Conservation (phyloP, 1,284 basidiomycete species). For the Schizophyllum amplum region DNA sequence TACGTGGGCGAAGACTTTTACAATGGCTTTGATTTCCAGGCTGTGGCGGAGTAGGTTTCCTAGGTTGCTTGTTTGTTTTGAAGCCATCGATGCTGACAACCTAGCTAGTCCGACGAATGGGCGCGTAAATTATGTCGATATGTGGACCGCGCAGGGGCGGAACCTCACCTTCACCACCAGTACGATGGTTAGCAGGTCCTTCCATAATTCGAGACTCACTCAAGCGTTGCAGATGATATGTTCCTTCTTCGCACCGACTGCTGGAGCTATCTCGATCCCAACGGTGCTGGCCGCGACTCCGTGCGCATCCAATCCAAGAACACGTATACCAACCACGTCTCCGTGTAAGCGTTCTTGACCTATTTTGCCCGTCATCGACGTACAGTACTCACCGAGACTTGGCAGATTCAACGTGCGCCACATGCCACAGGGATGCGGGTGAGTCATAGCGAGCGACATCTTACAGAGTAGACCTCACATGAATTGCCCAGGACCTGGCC, state of each 20-base stretch:
- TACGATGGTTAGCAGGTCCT: not conserved
- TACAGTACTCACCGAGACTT: not conserved
- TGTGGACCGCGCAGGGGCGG: conserved; percentile 24
- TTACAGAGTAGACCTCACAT: not conserved
- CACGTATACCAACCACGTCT: conserved; percentile 43
- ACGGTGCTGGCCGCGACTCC: conserved; percentile 48
- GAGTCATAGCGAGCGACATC: not conserved
- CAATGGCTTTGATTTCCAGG: conserved; percentile 33
- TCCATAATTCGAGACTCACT: not conserved
- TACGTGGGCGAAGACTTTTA: conserved; percentile 36
- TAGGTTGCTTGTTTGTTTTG: not conserved
- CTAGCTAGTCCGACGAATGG: conserved; percentile 48
- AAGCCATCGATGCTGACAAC: not conserved
- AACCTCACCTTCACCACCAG: conserved; percentile 34
- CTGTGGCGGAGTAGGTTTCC: conserved; percentile 33
- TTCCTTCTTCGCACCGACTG: conserved; percentile 38
- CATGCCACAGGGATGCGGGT: conserved; percentile 53
- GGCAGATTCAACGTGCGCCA: conserved; percentile 45
- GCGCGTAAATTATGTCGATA: conserved; percentile 42
- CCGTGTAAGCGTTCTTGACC: conserved; percentile 36
- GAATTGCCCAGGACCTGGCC: conserved; percentile 41
- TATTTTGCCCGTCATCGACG: not conserved
- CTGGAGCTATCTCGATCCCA: conserved; percentile 31
- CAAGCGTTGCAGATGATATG: conserved; percentile 15
- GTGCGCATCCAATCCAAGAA: conserved; percentile 47